Evolutionary conservation across 129 eudicot genomes (phyloP), one percentile per base, ranked within the genome.

Genomic region (Tagetes erecta): DNA sequence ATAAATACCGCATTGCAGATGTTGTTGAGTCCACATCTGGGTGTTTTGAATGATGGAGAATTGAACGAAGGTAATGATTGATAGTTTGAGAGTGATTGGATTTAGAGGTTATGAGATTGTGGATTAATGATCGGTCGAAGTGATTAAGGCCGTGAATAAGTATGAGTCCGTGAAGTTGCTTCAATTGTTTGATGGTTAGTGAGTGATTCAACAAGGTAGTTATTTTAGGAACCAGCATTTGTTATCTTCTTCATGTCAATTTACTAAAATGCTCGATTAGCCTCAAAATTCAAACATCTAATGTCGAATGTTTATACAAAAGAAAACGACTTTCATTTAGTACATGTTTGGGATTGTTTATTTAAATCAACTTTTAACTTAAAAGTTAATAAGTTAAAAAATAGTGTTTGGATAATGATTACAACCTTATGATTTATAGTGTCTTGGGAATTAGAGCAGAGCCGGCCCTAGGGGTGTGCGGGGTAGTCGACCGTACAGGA

Each of bases 121-220:
- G 81, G 63, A 76, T 58, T 59, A 81, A 14, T 0, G 57, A 44
- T 11, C 46, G 8, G 46, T 81, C 75, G 0, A 81, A 67, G 52
- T 76, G 81, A 31, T 55, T 71, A 64, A 81, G 67, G 74, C 78
- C 78, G 5, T 81, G 73, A 58, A 65, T 40, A 2, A 81, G 75
- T 31, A 81, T 71, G 1, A 64, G 6, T 71, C 69, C 75, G 9
- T 81, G 85, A 71, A 81, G 58, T 67, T 81, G 85, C 67, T 70
- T 71, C 57, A 81, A 67, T 47, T 81, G 85, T 77, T 65, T 76
- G 75, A 35, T 0, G 41, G 70, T 76, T 3, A 81, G 47, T 64
- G 14, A 45, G 44, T 38, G 38, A 51, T 50, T 57, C 36, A 81
- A 56, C 44, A 76, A 76, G 45, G 12, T 64, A 3, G 73, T 81